Conservation (phyloP, 148 eudicot genomes). For the Fagopyrum esculentum region DNA sequence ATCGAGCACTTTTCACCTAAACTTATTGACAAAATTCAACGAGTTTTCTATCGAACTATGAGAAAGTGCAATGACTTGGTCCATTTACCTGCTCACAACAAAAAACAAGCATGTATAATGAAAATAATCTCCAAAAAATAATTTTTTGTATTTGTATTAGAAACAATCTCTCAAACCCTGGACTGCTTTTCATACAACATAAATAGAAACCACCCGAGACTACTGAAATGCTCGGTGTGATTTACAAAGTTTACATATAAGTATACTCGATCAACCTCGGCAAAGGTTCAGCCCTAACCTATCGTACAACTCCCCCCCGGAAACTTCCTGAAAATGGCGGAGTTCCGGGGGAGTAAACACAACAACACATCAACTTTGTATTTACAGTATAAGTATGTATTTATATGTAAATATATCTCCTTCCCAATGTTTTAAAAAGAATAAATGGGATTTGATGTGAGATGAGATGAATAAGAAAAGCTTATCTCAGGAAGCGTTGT, state of each 20-base stretch:
- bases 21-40: not conserved
- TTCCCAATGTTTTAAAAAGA: constrained; percentile 7
- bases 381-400: constrained; percentile 32
- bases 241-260: constrained; percentile 19
- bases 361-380: constrained; percentile 23
- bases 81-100: not conserved
- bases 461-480: not conserved
- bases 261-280: constrained; percentile 12
- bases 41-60: not conserved
- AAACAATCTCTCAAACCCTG: not conserved
- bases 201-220: not conserved
- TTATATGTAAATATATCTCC: not conserved
- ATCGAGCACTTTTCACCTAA: not conserved
- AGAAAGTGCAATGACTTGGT: not conserved
- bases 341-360: constrained; percentile 29
- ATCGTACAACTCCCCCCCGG: constrained; percentile 26
- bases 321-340: constrained; percentile 48
- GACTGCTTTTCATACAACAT: not conserved
- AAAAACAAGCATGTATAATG: not conserved
- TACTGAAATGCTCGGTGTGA: not conserved
- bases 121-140: not conserved
- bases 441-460: not conserved
- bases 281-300: constrained; percentile 8
- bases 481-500: constrained; percentile 17
- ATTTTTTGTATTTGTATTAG: not conserved